Conservation (phyloP, 2,329 filamentous ascomycete genomes). For the Scedosporium dehoogii region DNA sequence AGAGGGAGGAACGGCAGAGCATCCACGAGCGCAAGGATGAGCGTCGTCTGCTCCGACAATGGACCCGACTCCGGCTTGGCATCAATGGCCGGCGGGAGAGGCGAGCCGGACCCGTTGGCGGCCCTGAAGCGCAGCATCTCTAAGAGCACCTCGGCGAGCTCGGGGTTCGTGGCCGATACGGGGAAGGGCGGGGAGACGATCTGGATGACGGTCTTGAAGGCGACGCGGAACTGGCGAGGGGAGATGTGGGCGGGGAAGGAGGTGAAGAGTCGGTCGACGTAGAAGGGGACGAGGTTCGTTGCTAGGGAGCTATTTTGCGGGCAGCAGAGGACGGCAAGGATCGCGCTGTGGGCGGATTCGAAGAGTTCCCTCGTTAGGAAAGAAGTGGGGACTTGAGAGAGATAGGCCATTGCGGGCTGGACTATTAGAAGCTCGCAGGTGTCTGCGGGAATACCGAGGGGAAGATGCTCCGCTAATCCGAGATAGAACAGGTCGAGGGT, state of each 20-base stretch:
- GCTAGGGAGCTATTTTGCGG: conserved; percentile 67
- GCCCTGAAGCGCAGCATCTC: conserved; percentile 67
- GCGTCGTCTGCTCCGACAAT: conserved; percentile 69
- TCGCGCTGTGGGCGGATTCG: conserved; percentile 76
- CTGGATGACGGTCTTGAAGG: conserved; percentile 76
- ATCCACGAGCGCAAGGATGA: conserved; percentile 70
- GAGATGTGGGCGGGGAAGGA: conserved; percentile 74
- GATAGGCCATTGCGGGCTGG: conserved; percentile 63
- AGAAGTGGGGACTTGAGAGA: conserved; percentile 37
- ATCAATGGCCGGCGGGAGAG: conserved; percentile 23
- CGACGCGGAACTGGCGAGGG: conserved; percentile 76
- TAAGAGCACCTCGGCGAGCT: conserved; percentile 69
- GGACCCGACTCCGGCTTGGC: conserved; percentile 20
- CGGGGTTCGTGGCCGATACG: conserved; percentile 61
- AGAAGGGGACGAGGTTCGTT: conserved; percentile 65
- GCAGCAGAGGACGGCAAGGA: conserved; percentile 70
- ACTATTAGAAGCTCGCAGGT: conserved; percentile 66
- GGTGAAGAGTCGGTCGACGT: conserved; percentile 69
- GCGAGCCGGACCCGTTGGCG: conserved; percentile 38
- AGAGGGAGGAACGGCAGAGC: conserved; percentile 65
- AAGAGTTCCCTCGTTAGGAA: conserved; percentile 53
- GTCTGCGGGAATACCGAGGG: conserved; percentile 54
- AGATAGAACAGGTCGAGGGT: conserved; percentile 82
- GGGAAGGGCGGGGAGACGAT: conserved; percentile 72
- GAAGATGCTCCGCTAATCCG: conserved; percentile 76